phyloP scores from a whole-genome alignment of 2,329 filamentous ascomycete genomes.

The Aspergillus pseudoterreus region DNA sequence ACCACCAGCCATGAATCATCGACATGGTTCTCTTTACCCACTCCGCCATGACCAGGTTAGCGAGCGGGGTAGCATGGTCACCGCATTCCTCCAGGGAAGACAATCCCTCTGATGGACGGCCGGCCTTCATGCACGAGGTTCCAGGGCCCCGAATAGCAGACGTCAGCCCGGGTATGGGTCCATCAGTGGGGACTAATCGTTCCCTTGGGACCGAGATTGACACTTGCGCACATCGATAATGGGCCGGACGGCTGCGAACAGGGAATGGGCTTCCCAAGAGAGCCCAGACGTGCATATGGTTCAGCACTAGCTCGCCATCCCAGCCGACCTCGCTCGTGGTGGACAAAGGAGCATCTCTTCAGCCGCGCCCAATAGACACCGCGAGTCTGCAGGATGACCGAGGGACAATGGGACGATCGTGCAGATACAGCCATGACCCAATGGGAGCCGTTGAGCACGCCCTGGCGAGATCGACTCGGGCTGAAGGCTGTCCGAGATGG shows the following conservation, averaged over 20 bases:
- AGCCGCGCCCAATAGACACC: slow-evolving; percentile 1
- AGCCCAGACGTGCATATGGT: neutral
- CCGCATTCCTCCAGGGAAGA: neutral
- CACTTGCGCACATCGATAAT: neutral
- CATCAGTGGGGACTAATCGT: neutral
- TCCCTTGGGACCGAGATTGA: neutral
- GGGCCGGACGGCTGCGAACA: neutral
- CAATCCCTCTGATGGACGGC: slow-evolving; percentile 1
- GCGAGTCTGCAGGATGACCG: slow-evolving; percentile 1
- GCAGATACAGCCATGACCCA: neutral
- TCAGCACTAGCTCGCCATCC: slow-evolving; percentile 7
- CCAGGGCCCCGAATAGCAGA: slow-evolving; percentile 7
- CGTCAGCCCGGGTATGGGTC: slow-evolving; percentile 12
- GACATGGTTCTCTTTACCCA: slow-evolving; percentile 3
- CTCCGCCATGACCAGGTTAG: slow-evolving; percentile 10
- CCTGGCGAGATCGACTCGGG: slow-evolving; percentile 6
- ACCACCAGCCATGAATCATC: slow-evolving; percentile 5
- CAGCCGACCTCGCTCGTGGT: slow-evolving; percentile 3
- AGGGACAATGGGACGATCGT: slow-evolving; percentile 3
- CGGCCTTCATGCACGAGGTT: slow-evolving; percentile 10
- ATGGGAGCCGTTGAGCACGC: neutral
- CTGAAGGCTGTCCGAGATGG: slow-evolving; percentile 13
- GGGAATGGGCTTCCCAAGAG: neutral
- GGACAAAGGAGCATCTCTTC: neutral
- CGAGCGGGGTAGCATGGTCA: slow-evolving; percentile 11